Evolutionary conservation across 2,329 filamentous ascomycete species (phyloP).

Genomic region (Aspergillus phoenicis): DNA sequence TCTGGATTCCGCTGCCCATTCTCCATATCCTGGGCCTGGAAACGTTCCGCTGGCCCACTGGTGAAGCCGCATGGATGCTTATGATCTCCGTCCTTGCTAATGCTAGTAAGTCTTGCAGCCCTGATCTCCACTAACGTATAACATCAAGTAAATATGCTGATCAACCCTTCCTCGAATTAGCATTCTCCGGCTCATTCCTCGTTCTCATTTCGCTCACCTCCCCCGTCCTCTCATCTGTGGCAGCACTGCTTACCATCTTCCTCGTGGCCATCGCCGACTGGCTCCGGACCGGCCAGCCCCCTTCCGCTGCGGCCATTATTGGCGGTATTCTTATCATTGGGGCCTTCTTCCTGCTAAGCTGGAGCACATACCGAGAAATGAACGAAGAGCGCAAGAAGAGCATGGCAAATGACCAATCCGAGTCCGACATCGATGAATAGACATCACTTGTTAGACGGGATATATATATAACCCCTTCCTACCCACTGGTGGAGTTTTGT

Average conservation of each 20-base stretch:
- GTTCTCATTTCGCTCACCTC: constrained; percentile 91
- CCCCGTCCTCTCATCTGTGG: constrained; percentile 88
- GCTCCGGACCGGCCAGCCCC: constrained; percentile 74
- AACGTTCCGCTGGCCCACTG: constrained; percentile 76
- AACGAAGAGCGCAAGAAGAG: constrained; percentile 73
- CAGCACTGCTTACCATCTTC: constrained; percentile 93
- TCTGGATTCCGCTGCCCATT: constrained; percentile 90
- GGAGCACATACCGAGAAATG: constrained; percentile 93
- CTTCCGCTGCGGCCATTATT: constrained; percentile 72
- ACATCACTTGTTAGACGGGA: background rate
- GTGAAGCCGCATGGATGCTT: constrained; percentile 77
- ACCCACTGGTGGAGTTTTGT: background rate
- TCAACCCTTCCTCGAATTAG: constrained; percentile 30
- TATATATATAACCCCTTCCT: background rate
- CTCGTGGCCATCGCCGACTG: constrained; percentile 92
- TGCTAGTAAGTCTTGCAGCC: constrained; percentile 59
- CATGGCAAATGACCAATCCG: constrained; percentile 44
- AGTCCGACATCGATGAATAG: constrained; percentile 46
- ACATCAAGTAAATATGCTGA: constrained; percentile 1
- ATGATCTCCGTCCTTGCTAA: constrained; percentile 81
- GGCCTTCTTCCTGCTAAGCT: constrained; percentile 84
- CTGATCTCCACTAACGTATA: background rate
- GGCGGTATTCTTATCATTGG: constrained; percentile 87
- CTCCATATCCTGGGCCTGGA: constrained; percentile 79
- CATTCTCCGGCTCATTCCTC: constrained; percentile 89